Conservation (phyloP, 2,329 filamentous ascomycete species). For the Sarocladium brachiariae region DNA sequence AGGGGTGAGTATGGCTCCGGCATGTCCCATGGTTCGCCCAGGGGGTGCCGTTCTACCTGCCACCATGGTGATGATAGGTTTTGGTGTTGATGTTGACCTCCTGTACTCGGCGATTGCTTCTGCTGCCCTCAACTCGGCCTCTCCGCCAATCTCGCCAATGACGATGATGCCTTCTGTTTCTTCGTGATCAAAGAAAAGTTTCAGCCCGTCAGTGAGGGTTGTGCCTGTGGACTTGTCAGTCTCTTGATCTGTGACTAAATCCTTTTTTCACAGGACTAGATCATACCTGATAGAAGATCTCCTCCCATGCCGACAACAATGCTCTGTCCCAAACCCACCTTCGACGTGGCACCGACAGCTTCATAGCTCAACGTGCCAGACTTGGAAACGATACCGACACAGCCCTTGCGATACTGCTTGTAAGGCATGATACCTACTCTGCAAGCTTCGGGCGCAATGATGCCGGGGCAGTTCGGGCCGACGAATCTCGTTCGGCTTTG, state of each 20-base stretch:
- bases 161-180: conserved; percentile 66
- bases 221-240: conserved; percentile 31
- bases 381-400: conserved; percentile 71
- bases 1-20: conserved; percentile 49
- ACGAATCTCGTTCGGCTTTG: conserved; percentile 69
- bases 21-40: conserved; percentile 65
- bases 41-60: conserved; percentile 55
- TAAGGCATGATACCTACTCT: conserved; percentile 35
- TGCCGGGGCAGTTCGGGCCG: conserved; percentile 95
- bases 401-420: conserved; percentile 43
- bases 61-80: conserved; percentile 58
- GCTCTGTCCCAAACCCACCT: conserved; percentile 70
- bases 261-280: no score
- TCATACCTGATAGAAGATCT: conserved; percentile 60
- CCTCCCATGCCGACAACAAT: conserved; percentile 73
- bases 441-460: conserved; percentile 68
- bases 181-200: conserved; percentile 58
- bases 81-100: conserved; percentile 48
- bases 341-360: conserved; percentile 66
- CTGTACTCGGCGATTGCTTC: conserved; percentile 64
- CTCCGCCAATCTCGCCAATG: conserved; percentile 66
- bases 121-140: conserved; percentile 63
- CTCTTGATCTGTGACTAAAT: no score
- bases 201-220: conserved; percentile 63
- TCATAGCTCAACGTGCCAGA: conserved; percentile 77